Conservation (phyloP, 352 stramenopile genomes). For the Phytopythium cucurbitacearum region DNA sequence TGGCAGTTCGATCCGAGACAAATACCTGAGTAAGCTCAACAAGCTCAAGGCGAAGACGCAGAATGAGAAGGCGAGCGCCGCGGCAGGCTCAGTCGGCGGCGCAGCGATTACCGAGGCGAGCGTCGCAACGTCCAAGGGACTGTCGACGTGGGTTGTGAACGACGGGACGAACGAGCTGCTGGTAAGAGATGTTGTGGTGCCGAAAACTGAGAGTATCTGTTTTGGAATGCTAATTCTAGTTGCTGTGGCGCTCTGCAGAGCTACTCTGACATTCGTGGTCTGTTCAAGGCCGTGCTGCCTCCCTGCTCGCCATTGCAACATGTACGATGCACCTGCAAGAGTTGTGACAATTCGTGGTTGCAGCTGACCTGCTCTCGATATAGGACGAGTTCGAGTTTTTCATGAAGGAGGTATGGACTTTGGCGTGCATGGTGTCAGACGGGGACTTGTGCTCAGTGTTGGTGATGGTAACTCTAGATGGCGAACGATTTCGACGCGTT, state of each 20-base stretch:
- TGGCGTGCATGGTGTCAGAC: not conserved
- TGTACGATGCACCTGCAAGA: slow-evolving; percentile 17
- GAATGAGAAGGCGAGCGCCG: slow-evolving; percentile 13
- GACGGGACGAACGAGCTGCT: slow-evolving; percentile 65
- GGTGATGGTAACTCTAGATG: slow-evolving; percentile 35
- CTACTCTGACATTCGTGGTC: slow-evolving; percentile 50
- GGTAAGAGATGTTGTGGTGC: slow-evolving; percentile 19
- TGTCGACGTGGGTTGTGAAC: slow-evolving; percentile 74
- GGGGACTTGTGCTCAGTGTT: not conserved
- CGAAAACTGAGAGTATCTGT: not conserved
- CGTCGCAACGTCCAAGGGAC: slow-evolving; percentile 36
- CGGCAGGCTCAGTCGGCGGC: slow-evolving; percentile 12
- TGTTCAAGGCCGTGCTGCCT: slow-evolving; percentile 61
- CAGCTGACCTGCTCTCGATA: not conserved
- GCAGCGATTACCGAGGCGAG: slow-evolving; percentile 14
- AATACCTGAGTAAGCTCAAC: slow-evolving; percentile 77
- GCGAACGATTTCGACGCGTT: slow-evolving; percentile 58
- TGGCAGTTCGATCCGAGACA: slow-evolving; percentile 35
- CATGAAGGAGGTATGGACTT: slow-evolving; percentile 45
- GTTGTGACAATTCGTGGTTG: not conserved
- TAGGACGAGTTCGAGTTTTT: slow-evolving; percentile 68
- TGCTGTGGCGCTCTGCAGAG: slow-evolving; percentile 23
- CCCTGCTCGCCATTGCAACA: slow-evolving; percentile 40
- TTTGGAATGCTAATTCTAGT: no score
- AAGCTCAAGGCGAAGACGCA: slow-evolving; percentile 53